Base-by-base conservation (phyloP, 106 monocot genomes). In the Hemerocallis citrina region DNA sequence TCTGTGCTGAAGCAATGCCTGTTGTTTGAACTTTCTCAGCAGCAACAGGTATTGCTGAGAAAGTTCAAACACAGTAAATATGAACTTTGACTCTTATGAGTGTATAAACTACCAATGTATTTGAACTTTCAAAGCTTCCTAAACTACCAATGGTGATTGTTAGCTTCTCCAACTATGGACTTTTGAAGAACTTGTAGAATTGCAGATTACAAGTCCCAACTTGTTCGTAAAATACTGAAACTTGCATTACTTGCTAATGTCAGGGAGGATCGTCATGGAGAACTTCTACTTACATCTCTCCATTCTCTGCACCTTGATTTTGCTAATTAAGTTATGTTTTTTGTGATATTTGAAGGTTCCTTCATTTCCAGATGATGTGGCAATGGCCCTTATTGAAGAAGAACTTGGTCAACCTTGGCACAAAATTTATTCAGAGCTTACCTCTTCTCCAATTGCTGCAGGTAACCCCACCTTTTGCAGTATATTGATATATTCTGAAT, bases 341-440 rank as follows among this genome's bases (percentile, higher is more conserved):
- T 6, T 42, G 4, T 63, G 32, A 40, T 65, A 50, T 31, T 76
- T 61, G 42, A 75, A 92, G 92, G 98, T 98, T 74, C 98, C 98
- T 71, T 98, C 98, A 42, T 98, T 92, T 76, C 85, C 88, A 5
- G 92, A 98, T 92, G 91, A 91, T 79, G 61, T 85, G 14, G 96
- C 96, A 41, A 98, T 91, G 96, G 36, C 83, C 34, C 84, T 98
- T 59, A 72, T 98, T 40, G 77, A 98, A 73, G 87, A 82, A 82
- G 96, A 98, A 70, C 81, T 98, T 62, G 96, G 96, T 34, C 67
- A 68, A 11, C 96, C 96, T 52, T 98, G 96, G 96, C 76, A 79
- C 34, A 56, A 85, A 12, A 40, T 92, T 11, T 98, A 98, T 60
- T 98, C 91, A 41, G 96, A 91, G 27, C 81, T 98, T 65, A 79